phyloP scores from a whole-genome alignment of 495 filamentous ascomycete species.

The Penicillium cataractarum region DNA sequence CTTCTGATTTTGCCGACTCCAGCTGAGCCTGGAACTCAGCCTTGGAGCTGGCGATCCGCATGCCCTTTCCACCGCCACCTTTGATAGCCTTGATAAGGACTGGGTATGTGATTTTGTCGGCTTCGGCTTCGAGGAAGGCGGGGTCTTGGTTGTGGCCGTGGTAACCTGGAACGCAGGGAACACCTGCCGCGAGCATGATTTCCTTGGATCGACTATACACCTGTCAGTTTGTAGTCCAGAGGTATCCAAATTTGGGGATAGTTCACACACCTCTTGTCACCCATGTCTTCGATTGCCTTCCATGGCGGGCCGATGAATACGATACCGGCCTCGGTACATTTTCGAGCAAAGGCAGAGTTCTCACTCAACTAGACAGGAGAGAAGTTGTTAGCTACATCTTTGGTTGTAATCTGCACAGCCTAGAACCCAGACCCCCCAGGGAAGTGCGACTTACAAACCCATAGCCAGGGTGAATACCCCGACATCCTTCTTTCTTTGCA shows the following conservation, averaged over 20 bases:
- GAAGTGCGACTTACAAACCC: slow-evolving; percentile 69
- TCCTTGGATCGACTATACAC: slow-evolving; percentile 72
- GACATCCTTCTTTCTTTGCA: slow-evolving; percentile 81
- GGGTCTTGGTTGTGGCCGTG: slow-evolving; percentile 85
- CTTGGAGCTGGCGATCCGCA: slow-evolving; percentile 82
- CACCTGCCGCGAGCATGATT: slow-evolving; percentile 91
- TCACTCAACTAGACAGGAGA: slow-evolving; percentile 63
- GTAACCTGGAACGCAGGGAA: slow-evolving; percentile 96
- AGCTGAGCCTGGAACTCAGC: slow-evolving; percentile 82
- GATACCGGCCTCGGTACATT: slow-evolving; percentile 87
- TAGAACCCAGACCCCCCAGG: no score
- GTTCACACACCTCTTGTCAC: slow-evolving; percentile 77
- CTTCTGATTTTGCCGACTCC: slow-evolving; percentile 85
- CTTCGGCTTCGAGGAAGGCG: slow-evolving; percentile 68
- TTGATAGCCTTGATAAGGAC: slow-evolving; percentile 97
- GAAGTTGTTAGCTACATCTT: background rate
- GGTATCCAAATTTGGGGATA: no score
- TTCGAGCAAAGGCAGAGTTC: slow-evolving; percentile 86
- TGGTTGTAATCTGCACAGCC: no score
- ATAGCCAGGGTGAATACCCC: slow-evolving; percentile 94
- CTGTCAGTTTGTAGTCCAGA: slow-evolving; percentile 1
- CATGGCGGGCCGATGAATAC: slow-evolving; percentile 94
- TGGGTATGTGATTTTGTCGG: slow-evolving; percentile 82
- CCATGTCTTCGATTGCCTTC: slow-evolving; percentile 95
- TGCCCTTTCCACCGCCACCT: slow-evolving; percentile 97